phyloP scores from a whole-genome alignment of 2,329 filamentous ascomycete species.

The Talaromyces rugulosus region DNA sequence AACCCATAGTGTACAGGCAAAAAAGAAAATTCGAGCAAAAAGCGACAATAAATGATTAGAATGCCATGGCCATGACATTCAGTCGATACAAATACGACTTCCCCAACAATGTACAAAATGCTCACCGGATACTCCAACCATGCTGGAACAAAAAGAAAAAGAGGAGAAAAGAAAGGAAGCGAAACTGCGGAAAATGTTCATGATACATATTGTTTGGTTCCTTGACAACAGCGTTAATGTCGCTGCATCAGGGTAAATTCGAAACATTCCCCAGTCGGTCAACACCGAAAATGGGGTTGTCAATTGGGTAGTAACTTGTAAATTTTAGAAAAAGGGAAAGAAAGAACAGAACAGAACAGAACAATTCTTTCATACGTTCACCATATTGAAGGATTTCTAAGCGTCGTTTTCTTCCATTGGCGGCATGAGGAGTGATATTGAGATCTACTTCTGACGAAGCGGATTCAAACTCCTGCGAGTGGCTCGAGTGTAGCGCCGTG shows the following conservation, averaged over 20 bases:
- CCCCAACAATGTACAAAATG: not conserved
- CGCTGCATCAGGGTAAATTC: no score
- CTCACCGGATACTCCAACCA: not conserved
- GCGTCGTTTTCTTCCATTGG: not conserved
- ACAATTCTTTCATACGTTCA: no score
- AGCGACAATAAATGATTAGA: not conserved
- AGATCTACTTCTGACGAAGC: conserved; percentile 31
- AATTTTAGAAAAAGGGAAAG: no score
- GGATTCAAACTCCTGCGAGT: conserved; percentile 29
- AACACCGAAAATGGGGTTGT: not conserved
- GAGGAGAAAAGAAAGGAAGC: not conserved
- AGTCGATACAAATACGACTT: not conserved
- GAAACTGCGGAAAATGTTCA: not conserved
- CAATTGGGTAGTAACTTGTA: no score
- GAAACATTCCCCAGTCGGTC: not conserved
- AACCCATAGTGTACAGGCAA: not conserved
- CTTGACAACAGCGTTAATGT: not conserved
- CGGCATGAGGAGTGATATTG: not conserved
- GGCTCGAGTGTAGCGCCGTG: conserved; percentile 31
- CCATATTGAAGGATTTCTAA: not conserved
- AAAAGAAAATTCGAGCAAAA: not conserved
- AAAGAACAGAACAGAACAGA: no score
- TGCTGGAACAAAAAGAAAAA: not conserved
- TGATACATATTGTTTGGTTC: not conserved
- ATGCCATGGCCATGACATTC: not conserved